Percentiles rank a stretch among this genome's conserved stretches.
These are phyloP conservation scores for Nigrograna mackinnonii DNA, from an alignment of 2,329 filamentous ascomycete genomes.

Conservation along the genomic window DNA sequence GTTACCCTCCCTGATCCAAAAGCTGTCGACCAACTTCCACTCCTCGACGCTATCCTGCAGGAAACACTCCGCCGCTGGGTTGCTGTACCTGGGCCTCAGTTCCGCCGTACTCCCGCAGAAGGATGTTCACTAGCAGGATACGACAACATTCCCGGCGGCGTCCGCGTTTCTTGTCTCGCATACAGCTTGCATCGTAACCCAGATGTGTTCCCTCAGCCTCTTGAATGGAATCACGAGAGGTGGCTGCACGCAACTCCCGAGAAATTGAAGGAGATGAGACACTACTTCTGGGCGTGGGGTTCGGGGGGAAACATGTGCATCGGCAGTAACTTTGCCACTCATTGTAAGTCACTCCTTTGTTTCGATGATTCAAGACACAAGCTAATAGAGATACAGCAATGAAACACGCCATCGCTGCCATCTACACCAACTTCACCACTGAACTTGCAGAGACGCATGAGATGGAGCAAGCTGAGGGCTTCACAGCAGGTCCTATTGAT, in stretches of 20 bases:
- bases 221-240: slow-evolving; percentile 4
- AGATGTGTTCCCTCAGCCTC: slow-evolving; percentile 4
- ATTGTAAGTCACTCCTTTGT: slow-evolving; percentile 10
- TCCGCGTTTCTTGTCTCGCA: slow-evolving; percentile 30
- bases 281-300: slow-evolving; percentile 50
- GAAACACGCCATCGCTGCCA: slow-evolving; percentile 66
- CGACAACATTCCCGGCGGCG: slow-evolving; percentile 49
- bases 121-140: slow-evolving; percentile 3
- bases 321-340: slow-evolving; percentile 43
- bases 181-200: slow-evolving; percentile 33
- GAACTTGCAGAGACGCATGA: slow-evolving; percentile 33
- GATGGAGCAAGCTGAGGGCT: slow-evolving; percentile 38
- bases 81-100: slow-evolving; percentile 48
- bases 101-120: slow-evolving; percentile 1
- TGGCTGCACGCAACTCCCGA: slow-evolving; percentile 4
- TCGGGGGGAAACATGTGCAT: slow-evolving; percentile 49
- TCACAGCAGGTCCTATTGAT: slow-evolving; percentile 40
- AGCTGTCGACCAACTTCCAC: not conserved
- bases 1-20: not conserved
- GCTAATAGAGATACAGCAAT: slow-evolving; percentile 56
- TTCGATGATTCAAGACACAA: slow-evolving; percentile 1
- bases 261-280: slow-evolving; percentile 28
- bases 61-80: not conserved
- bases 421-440: slow-evolving; percentile 62
- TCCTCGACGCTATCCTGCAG: not conserved